phyloP scores from a whole-genome alignment of 164 flowering plant genomes.

The Saururus chinensis region DNA sequence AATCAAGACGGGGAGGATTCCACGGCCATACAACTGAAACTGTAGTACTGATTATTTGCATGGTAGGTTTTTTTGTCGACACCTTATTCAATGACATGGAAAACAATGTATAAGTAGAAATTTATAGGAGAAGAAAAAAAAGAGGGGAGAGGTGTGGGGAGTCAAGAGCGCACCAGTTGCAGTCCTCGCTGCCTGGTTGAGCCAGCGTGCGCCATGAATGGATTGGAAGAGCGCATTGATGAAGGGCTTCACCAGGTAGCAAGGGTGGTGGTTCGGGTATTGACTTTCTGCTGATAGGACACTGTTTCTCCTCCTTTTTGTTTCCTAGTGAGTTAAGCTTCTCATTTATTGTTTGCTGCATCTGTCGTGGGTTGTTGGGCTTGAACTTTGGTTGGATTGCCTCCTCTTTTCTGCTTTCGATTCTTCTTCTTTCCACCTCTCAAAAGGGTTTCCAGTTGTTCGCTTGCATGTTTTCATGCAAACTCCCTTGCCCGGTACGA shows the following conservation, averaged over 20 bases:
- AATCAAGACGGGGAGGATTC: neutral
- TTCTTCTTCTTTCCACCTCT: too few relatives aligned
- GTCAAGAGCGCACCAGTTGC: constrained; percentile 99
- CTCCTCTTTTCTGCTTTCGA: too few relatives aligned
- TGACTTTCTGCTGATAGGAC: constrained; percentile 28
- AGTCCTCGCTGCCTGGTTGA: constrained; percentile 44
- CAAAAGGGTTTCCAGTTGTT: too few relatives aligned
- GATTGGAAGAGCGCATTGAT: neutral
- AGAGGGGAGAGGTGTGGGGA: constrained; percentile 20
- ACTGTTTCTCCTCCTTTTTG: neutral
- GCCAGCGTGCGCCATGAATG: constrained; percentile 8
- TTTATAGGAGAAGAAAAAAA: neutral
- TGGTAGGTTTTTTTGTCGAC: neutral
- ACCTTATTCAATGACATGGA: neutral
- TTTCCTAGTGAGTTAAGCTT: neutral
- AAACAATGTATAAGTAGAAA: neutral
- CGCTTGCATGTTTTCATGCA: too few relatives aligned
- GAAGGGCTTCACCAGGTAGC: constrained; percentile 23
- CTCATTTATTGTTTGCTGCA: too few relatives aligned
- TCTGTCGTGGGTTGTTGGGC: too few relatives aligned
- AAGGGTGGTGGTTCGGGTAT: constrained; percentile 62
- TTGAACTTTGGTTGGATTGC: too few relatives aligned
- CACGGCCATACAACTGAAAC: neutral
- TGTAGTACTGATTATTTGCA: neutral
- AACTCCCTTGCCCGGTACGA: too few relatives aligned